Evolutionary conservation across 345 rosid species (phyloP).

Genomic region (Corymbia maculata): DNA sequence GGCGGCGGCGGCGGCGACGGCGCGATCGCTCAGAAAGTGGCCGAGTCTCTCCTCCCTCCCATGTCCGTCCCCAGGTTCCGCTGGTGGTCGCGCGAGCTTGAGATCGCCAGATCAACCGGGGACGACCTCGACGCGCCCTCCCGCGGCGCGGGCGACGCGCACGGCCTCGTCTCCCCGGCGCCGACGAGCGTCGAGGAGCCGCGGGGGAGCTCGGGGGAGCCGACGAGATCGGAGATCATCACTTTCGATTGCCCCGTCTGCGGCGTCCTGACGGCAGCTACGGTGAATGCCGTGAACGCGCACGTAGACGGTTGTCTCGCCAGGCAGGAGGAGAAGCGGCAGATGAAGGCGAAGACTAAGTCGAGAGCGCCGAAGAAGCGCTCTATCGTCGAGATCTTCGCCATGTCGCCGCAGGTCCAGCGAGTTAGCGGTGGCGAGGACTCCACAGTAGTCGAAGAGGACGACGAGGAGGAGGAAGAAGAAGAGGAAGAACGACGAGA

Average conservation of each 20-base stretch:
- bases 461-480: background rate
- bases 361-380: constrained; percentile 38
- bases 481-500: background rate
- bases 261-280: background rate
- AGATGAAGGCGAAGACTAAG: constrained; percentile 11
- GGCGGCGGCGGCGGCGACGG: background rate
- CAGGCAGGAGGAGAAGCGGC: constrained; percentile 6
- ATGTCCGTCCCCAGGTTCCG: constrained; percentile 44
- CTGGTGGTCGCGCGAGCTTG: constrained; percentile 64
- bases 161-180: background rate
- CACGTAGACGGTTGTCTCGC: background rate
- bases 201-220: background rate
- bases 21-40: background rate
- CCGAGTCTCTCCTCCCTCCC: constrained; percentile 41
- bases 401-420: constrained; percentile 29
- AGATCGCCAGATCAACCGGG: constrained; percentile 3
- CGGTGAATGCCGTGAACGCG: background rate
- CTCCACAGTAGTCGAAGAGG: background rate
- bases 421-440: background rate
- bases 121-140: background rate
- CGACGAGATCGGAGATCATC: background rate
- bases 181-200: background rate
- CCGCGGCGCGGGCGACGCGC: background rate
- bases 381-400: constrained; percentile 40
- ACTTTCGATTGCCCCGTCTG: background rate